A percentile compares a stretch with the other conserved stretches of the same genome.
phyloP scores from a whole-genome alignment of 1,139 yeast species.

The Hansenula lynferdii region DNA sequence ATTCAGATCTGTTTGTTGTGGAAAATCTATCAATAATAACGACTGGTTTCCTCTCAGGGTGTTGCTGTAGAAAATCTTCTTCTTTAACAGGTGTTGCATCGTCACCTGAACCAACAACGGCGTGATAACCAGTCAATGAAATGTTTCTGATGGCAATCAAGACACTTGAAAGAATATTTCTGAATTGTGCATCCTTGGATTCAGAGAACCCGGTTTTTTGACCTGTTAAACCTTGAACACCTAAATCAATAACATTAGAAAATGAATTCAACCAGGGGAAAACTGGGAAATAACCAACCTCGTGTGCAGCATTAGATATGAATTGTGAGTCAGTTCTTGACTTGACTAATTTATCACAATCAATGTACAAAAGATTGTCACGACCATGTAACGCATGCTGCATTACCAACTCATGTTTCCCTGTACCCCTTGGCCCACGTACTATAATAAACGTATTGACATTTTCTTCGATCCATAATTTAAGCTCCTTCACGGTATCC shows the following conservation, averaged over 20 bases:
- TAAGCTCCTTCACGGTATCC: conserved; percentile 62
- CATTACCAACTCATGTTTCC: conserved; percentile 77
- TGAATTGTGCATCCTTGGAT: conserved; percentile 75
- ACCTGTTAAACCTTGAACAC: conserved; percentile 87
- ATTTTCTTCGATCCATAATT: conserved; percentile 72
- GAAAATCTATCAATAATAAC: conserved; percentile 75
- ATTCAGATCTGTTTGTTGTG: conserved; percentile 50
- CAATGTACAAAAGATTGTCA: conserved; percentile 59
- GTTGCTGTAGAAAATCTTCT: conserved; percentile 78
- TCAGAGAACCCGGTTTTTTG: conserved; percentile 92
- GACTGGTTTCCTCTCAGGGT: conserved; percentile 86
- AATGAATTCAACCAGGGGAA: conserved; percentile 89
- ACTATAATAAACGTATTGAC: conserved; percentile 83
- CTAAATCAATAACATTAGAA: conserved; percentile 76
- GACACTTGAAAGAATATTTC: conserved; percentile 74
- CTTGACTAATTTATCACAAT: conserved; percentile 73
- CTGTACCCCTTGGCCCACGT: conserved; percentile 93
- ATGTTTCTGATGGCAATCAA: conserved; percentile 68
- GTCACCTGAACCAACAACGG: conserved; percentile 25
- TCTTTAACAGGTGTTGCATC: conserved; percentile 44
- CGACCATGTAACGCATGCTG: conserved; percentile 59
- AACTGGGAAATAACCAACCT: conserved; percentile 87
- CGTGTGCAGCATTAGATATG: conserved; percentile 62
- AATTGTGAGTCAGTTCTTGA: conserved; percentile 71
- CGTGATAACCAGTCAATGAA: conserved; percentile 44